Evolutionary conservation across 2,329 filamentous ascomycete species (phyloP), one percentile per base, ranked within the genome.

Genomic region (Lasiodiplodia citricola): DNA sequence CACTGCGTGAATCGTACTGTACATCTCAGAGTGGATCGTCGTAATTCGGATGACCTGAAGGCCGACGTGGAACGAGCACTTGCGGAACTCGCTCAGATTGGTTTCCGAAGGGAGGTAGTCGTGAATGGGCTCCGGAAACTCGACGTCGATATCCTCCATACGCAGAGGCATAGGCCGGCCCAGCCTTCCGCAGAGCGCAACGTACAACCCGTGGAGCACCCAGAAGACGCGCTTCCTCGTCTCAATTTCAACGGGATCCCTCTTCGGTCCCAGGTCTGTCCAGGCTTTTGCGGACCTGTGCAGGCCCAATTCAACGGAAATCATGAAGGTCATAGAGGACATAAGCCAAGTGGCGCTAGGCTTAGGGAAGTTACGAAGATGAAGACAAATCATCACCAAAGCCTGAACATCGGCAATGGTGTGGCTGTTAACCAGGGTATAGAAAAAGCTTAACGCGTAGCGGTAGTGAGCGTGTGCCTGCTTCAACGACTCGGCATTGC

Each of bases 191-290:
- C 89, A 89, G 11, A 95, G 82, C n/a, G 87, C 88, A 11, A 92
- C 84, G 70, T 89, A 86, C 16, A 94, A 84, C 5, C 86, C 83
- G 51, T 94, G 80, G 13, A 94, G 84, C 6, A 85, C 85, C 91
- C 92, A 96, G 83, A 93, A 96, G 0, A 90, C 85, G 18, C 93
- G 86, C 80, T 94, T 94, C 28, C 92, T 87, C 79, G 94, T 85
- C 77, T 96, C 92, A 69, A 92, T 87, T 6, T 91, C 87, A 1
- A 94, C 84, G n/a, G 81, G 75, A 73, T 84, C 86, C 58, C 81
- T 77, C 37, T 80, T 81, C 2, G 76, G 73, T 1, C 78, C 73
- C 1, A 81, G 77, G 16, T 83, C 77, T 21, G 80, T 80, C 84
- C 87, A 88, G 57, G 86, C 85, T 71, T 88, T 90, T 14, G 86